These are phyloP conservation scores for Salicornia ramosissima DNA, from an alignment of 148 eudicot species.

Conservation along the genomic window DNA sequence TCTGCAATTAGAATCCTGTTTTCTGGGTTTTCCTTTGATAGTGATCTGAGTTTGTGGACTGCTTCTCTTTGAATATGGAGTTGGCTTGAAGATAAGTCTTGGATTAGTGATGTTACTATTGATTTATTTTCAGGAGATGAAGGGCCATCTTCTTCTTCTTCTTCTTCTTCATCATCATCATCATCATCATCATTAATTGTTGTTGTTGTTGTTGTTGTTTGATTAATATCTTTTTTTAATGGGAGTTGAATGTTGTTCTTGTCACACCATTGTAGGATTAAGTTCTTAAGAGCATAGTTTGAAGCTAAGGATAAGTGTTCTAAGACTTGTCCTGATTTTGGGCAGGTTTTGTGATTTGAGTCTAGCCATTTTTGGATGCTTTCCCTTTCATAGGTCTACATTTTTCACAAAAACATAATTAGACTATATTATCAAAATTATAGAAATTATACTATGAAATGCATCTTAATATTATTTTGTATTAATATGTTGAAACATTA, in stretches of 20 bases:
- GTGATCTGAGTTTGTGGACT: slow-evolving; percentile 50
- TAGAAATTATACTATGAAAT: too few relatives aligned
- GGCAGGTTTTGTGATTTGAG: slow-evolving; percentile 50
- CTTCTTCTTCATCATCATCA: too few relatives aligned
- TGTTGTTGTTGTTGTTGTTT: too few relatives aligned
- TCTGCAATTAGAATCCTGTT: slow-evolving; percentile 59
- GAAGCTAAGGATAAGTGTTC: slow-evolving; percentile 52
- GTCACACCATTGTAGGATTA: slow-evolving; percentile 75
- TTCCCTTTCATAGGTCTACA: slow-evolving; percentile 66
- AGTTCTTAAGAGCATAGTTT: slow-evolving; percentile 68
- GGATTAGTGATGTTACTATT: slow-evolving; percentile 36
- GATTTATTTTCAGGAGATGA: slow-evolving; percentile 27
- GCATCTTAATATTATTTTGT: too few relatives aligned
- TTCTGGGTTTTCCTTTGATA: slow-evolving; percentile 68
- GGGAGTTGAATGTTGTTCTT: slow-evolving; percentile 51
- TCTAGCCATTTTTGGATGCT: slow-evolving; percentile 76
- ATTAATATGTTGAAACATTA: too few relatives aligned
- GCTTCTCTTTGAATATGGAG: slow-evolving; percentile 59
- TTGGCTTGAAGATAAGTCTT: slow-evolving; percentile 40
- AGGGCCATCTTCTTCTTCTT: neutral
- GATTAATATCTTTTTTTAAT: slow-evolving; percentile 6
- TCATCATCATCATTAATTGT: too few relatives aligned
- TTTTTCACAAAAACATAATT: neutral
- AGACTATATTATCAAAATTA: neutral
- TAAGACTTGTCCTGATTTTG: slow-evolving; percentile 60